Base-by-base conservation (phyloP, 768 basidiomycete species). In the Psilocybe sp. region DNA sequence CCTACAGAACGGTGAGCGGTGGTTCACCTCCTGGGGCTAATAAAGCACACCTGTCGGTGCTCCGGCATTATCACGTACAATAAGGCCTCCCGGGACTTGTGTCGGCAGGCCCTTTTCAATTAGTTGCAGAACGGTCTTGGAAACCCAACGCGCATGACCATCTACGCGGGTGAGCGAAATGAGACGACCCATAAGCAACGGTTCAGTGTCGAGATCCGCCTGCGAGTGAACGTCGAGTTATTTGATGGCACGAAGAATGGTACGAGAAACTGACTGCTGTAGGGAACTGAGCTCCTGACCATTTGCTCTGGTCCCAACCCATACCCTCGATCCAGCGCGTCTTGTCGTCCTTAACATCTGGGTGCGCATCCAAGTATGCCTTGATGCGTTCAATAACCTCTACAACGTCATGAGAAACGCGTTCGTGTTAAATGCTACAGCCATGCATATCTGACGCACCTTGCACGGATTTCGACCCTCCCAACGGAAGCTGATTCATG, bases 261-360 rank as follows among this genome's bases (percentile, higher is more conserved):
- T 28, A 44, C 18, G 23, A 54, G 2, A 31, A 34, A 61, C 76
- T 20, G 58, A 90, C 92, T 1, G 89, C 84, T 31, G 77, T 82
- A 2, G 92, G 92, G 55, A 92, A 94, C 18, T 73, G 62, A 8
- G 71, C 64, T 10, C 71, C 74, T 6, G 75, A 55, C 89, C 89
- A 92, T 50, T 78, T 75, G 1, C 88, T 96, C 66, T 98, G 93
- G 60, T 98, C 91, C 94, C 95, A 98, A 4, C 95, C 95, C 72
- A 87, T 80, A 11, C 92, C 94, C 57, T 84, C 73, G 38, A 97
- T 80, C 91, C 92, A 97, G 5, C 61, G 69, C 3, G 75, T 69
- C 2, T 68, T 71, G 59, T 89, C 77, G 3, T 74, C 61, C 1
- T 69, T 62, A 5, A 86, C 63, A 35, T 82, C 81, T 0, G 87